A percentile compares a stretch with the other conserved stretches of the same genome.
phyloP scores from a whole-genome alignment of 345 rosid genomes.

The Kandelia obovata region DNA sequence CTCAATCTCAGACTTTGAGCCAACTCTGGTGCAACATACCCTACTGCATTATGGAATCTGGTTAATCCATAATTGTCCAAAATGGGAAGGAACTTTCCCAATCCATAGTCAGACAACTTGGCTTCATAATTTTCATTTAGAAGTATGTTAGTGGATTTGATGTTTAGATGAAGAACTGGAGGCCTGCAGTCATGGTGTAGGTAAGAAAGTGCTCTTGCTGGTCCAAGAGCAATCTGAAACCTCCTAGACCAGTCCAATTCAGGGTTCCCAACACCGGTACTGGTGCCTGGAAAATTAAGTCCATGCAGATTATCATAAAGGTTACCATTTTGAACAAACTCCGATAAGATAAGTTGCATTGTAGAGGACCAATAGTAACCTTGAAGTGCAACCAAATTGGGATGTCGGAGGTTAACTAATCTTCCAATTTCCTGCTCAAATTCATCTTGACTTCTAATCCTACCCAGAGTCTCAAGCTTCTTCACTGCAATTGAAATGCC shows the following conservation, averaged over 20 bases:
- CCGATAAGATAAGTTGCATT: conserved; percentile 78
- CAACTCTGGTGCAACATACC: conserved; percentile 94
- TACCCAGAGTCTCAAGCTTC: conserved; percentile 83
- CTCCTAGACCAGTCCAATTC: conserved; percentile 82
- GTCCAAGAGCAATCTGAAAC: conserved; percentile 81
- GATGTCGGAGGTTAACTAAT: conserved; percentile 67
- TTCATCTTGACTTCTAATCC: conserved; percentile 87
- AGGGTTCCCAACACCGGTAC: conserved; percentile 57
- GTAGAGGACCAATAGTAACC: conserved; percentile 89
- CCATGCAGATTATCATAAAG: conserved; percentile 76
- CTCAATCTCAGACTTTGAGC: conserved; percentile 72
- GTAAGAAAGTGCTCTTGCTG: conserved; percentile 81
- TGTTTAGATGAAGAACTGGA: conserved; percentile 84
- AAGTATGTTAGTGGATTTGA: conserved; percentile 85
- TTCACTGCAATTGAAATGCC: conserved; percentile 91
- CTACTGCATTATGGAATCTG: conserved; percentile 77
- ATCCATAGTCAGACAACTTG: conserved; percentile 80
- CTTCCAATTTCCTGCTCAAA: conserved; percentile 86
- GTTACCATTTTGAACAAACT: conserved; percentile 67
- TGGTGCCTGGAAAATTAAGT: conserved; percentile 51
- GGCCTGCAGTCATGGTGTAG: conserved; percentile 94
- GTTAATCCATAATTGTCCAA: conserved; percentile 72
- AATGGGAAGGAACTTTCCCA: conserved; percentile 81
- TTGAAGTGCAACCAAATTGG: conserved; percentile 72
- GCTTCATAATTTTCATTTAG: conserved; percentile 70